phyloP scores from a whole-genome alignment of 805 yeast species.

The Cyberlindnera euphorbiae region DNA sequence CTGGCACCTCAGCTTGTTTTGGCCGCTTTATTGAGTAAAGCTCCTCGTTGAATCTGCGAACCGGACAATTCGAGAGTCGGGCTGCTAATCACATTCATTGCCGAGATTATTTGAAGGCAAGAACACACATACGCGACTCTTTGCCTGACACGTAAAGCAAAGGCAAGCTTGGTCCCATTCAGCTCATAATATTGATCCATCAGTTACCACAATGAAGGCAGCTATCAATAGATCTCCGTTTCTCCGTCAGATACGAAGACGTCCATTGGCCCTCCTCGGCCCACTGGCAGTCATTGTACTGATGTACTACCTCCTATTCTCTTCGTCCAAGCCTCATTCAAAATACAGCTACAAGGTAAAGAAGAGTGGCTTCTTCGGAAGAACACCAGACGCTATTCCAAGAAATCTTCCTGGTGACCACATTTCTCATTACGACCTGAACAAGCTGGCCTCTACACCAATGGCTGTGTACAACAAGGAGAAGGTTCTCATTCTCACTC shows the following conservation, averaged over 20 bases:
- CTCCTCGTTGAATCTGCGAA: too few species aligned
- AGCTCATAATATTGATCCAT: too few species aligned
- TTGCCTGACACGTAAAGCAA: too few species aligned
- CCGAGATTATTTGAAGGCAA: too few species aligned
- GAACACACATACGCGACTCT: too few species aligned
- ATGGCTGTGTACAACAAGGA: slow-evolving; percentile 74
- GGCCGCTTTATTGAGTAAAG: too few species aligned
- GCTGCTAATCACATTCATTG: too few species aligned
- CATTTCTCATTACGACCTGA: slow-evolving; percentile 80
- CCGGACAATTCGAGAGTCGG: too few species aligned
- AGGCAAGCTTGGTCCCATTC: too few species aligned
- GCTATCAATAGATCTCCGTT: slow-evolving; percentile 29
- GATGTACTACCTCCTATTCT: slow-evolving; percentile 38
- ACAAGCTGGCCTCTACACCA: slow-evolving; percentile 66
- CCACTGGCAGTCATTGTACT: slow-evolving; percentile 41
- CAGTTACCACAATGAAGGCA: slow-evolving; percentile 26
- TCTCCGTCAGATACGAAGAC: slow-evolving; percentile 56
- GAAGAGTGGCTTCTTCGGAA: slow-evolving; percentile 29
- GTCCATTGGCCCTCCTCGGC: slow-evolving; percentile 43
- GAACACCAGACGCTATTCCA: slow-evolving; percentile 52
- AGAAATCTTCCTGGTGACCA: slow-evolving; percentile 65
- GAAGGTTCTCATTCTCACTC: slow-evolving; percentile 81
- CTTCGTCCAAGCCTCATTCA: slow-evolving; percentile 27
- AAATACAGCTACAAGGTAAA: slow-evolving; percentile 26
- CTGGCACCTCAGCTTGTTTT: too few species aligned